These are phyloP conservation scores for Monosporascus cannonballus DNA, from an alignment of 2,329 filamentous ascomycete genomes.

Conservation along the genomic window DNA sequence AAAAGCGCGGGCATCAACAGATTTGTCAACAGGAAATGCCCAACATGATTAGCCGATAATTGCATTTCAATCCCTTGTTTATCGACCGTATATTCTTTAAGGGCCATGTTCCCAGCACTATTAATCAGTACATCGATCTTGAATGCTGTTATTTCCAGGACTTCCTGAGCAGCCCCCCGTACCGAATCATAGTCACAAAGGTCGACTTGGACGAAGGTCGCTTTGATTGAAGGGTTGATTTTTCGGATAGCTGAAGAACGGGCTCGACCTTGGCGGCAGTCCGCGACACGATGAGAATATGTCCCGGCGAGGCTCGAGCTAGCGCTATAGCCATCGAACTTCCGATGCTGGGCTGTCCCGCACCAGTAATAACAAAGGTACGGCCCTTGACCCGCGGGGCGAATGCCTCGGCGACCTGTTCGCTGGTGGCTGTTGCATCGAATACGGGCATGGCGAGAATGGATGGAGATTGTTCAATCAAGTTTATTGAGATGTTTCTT, in stretches of 20 bases:
- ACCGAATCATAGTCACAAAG: conserved; percentile 17
- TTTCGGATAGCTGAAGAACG: conserved; percentile 10
- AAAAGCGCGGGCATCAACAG: conserved; percentile 37
- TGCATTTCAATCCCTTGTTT: conserved; percentile 29
- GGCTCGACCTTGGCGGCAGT: conserved; percentile 15
- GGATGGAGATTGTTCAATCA: too few species aligned
- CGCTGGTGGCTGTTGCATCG: conserved; percentile 13
- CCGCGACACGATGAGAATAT: conserved; percentile 18
- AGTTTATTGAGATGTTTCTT: too few species aligned
- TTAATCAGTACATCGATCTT: conserved; percentile 19
- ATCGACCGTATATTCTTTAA: conserved; percentile 17
- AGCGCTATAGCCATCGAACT: conserved; percentile 14
- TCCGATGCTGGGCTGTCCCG: conserved; percentile 15
- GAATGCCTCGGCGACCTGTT: conserved; percentile 18
- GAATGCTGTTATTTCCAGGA: conserved; percentile 11
- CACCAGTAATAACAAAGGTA: conserved; percentile 17
- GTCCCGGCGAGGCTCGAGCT: conserved; percentile 11
- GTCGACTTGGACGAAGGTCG: conserved; percentile 18
- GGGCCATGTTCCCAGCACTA: conserved; percentile 17
- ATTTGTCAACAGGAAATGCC: conserved; percentile 41
- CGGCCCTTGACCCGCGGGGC: conserved; percentile 12
- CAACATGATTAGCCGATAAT: conserved; percentile 41
- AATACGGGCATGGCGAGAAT: conserved; percentile 8
- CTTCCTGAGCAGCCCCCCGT: conserved; percentile 14
- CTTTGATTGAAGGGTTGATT: conserved; percentile 15